Base-by-base conservation (phyloP, 495 filamentous ascomycete genomes). In the Neurospora sp. region DNA sequence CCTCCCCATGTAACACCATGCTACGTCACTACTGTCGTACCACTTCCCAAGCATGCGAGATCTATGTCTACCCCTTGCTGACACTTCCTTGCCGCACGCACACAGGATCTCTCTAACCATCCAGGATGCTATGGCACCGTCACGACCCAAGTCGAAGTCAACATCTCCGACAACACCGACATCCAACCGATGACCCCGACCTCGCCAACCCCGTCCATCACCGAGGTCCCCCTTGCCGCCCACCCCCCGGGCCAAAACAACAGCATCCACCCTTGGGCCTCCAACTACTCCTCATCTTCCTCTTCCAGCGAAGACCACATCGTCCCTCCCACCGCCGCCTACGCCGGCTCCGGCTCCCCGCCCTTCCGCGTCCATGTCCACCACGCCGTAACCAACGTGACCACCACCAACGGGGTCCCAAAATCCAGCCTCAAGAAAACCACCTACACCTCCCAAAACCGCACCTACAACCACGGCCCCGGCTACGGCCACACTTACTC, bases 101-200 rank as follows among this genome's bases (percentile, higher is more conserved):
- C 18, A 27, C 41, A 70, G 49, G 42, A 71, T 39, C 71, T 70
- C 41, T 69, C 49, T 71, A 73, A 49, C 9, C 75, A 71, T 39
- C 76, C 70, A 14, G 54, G 73, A 35, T 72, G 31, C 71, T 83
- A 83, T 49, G 79, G 77, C 35, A 83, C 78, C 11, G 80, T 82
- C 2, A 82, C 80, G 3, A 83, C 81, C 73, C 80, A 83, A 39
- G 79, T 83, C 12, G 80, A 79, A 40, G 70, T 83, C 39, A 81
- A 75, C 70, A 76, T 78, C 0, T 78, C 79, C 10, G 79, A 78
- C 70, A 74, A 72, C 37, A 76, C 79, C 12, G 73, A 74, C 62
- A 54, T 72, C 60, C 71, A 71, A 8, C 20, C 71, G 4, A 18
- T 41, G 18, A 74, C 75, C 4, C 76, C 74, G 16, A 74, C 79